Conservation (phyloP, 2,329 filamentous ascomycete species). For the Penicillium sp. region DNA sequence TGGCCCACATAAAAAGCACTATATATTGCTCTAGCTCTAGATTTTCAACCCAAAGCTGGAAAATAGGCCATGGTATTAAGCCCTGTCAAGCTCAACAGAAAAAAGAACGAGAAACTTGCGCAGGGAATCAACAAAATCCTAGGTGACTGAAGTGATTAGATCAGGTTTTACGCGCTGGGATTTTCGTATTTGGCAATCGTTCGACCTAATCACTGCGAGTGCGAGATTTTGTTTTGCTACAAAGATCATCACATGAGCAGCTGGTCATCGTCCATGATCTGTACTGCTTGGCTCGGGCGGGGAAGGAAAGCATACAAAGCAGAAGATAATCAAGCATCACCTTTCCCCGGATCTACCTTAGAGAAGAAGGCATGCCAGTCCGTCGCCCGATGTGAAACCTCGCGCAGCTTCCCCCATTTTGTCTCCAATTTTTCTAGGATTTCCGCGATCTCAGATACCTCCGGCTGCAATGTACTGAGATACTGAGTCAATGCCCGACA, state of each 20-base stretch:
- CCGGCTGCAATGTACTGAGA: background rate
- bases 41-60: too few species aligned
- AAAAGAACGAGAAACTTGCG: too few species aligned
- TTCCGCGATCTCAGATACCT: background rate
- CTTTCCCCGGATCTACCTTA: background rate
- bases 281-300: background rate
- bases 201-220: background rate
- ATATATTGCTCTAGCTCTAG: too few species aligned
- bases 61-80: background rate
- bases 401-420: background rate
- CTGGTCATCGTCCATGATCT: too few species aligned
- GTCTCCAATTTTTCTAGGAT: background rate
- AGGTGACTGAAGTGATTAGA: too few species aligned
- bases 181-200: background rate
- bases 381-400: background rate
- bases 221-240: background rate
- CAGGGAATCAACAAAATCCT: too few species aligned
- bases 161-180: background rate
- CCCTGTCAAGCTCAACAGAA: too few species aligned
- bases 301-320: background rate
- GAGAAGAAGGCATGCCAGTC: background rate
- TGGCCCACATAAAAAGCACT: too few species aligned
- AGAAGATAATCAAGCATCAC: background rate
- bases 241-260: background rate
- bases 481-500: background rate